Base-by-base conservation (phyloP, 495 filamentous ascomycete species). In the Aspergillus avenaceus region DNA sequence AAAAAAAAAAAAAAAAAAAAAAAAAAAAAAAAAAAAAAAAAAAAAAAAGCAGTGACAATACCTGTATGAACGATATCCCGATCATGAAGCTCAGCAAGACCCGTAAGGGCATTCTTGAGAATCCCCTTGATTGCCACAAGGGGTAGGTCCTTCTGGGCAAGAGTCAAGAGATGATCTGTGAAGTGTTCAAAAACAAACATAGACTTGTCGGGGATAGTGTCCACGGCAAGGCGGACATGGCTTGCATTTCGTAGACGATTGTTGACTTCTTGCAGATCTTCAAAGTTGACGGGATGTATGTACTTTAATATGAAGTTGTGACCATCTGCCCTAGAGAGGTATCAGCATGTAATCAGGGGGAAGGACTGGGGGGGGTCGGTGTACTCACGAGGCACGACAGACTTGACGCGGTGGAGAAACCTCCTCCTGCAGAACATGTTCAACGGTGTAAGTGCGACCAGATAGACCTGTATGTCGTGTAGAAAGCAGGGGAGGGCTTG, bases 161-260 rank as follows among this genome's bases (percentile, higher is more conserved):
- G 67, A 49, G 54, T 56, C 31, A 76, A 67, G 11, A 76, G 57
- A 54, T 76, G 61, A 37, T 71, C 72, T 7, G 60, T 70, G 42
- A 74, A 56, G 52, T 77, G 70, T 41, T 74, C 63, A 45, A 69
- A 76, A 45, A 77, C 70, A 56, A 77, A 72, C 65, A 75, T 73
- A 9, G 66, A 70, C 53, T 66, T 60, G 16, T 71, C 70, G 2
- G 74, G 73, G 45, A 77, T 64, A 28, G 61, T 71, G 50, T 78
- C 74, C 42, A 58, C 47, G 19, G 65, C 45, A 18, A 64, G 66
- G 29, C 68, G 61, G 40, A 71, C 52, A 58, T 73, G 71, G 43
- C 58, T 61, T 25, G 42, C 58, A 60, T 60, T 61, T 37, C 63
- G 60, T 44, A 73, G 69, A n/a, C 56, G 53, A 37, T 64, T 56